Percentiles rank a stretch among this genome's conserved stretches.
Conservation (phyloP, 129 eudicot species). For the Pulicaria dysenterica region DNA sequence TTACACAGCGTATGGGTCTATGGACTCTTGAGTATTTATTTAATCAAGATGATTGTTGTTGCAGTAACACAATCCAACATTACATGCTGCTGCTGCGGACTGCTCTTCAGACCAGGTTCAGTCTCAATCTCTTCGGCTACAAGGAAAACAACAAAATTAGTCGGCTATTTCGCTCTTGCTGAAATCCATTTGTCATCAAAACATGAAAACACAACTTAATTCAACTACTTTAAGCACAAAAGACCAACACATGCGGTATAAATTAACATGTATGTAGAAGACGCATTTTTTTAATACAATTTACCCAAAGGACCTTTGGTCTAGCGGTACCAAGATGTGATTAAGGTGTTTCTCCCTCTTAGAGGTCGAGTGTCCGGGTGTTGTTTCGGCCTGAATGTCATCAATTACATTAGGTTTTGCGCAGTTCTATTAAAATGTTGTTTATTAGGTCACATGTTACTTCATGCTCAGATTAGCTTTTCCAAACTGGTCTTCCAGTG, state of each 20-base stretch:
- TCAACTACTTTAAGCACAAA: neutral
- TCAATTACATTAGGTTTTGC: neutral
- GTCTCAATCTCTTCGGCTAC: slow-evolving; percentile 38
- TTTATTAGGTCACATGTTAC: too few species aligned
- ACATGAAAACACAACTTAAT: neutral
- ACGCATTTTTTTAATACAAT: too few species aligned
- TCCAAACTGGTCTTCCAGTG: too few species aligned
- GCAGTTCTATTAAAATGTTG: too few species aligned
- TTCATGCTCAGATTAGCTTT: too few species aligned
- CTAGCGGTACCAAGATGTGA: too few species aligned
- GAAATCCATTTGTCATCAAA: neutral
- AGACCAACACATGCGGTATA: neutral
- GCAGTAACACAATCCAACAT: neutral
- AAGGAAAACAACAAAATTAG: slow-evolving; percentile 8
- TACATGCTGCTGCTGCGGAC: neutral
- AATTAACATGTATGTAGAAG: neutral
- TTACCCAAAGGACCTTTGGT: too few species aligned
- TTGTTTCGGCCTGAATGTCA: neutral
- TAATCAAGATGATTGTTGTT: neutral
- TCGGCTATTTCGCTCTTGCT: neutral
- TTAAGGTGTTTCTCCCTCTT: too few species aligned
- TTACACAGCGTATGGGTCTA: neutral
- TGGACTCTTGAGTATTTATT: neutral
- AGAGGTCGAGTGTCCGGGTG: too few species aligned
- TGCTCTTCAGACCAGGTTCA: slow-evolving; percentile 32